Evolutionary conservation across 345 rosid species (phyloP).

Genomic region (Lepidium sativum): DNA sequence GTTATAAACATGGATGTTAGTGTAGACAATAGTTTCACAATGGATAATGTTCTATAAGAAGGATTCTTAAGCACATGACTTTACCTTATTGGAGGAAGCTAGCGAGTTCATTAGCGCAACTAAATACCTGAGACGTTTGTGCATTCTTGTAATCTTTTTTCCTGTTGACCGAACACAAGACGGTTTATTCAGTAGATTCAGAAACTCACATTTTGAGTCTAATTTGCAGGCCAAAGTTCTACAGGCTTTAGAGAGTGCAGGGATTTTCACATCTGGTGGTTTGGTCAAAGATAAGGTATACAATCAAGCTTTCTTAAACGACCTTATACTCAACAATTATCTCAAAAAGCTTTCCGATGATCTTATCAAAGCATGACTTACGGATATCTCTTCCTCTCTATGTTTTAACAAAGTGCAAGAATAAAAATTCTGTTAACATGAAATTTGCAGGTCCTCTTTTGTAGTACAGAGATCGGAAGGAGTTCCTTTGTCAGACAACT

Average conservation of each 20-base stretch:
- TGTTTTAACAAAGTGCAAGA: not conserved
- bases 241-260: constrained; percentile 82
- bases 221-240: constrained; percentile 71
- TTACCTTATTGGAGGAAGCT: not conserved
- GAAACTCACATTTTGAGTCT: not conserved
- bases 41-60: not conserved
- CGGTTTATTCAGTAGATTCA: not conserved
- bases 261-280: constrained; percentile 88
- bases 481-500: constrained; percentile 91
- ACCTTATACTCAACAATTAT: not conserved
- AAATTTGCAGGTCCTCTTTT: constrained; percentile 77
- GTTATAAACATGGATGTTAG: no score
- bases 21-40: not conserved
- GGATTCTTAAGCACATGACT: not conserved
- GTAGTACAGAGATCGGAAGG: constrained; percentile 86
- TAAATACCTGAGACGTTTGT: not conserved
- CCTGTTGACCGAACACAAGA: not conserved
- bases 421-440: not conserved
- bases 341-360: not conserved
- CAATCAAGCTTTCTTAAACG: not conserved
- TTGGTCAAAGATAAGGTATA: constrained; percentile 82
- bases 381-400: not conserved
- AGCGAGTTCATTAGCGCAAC: not conserved
- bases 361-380: not conserved
- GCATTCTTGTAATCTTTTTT: not conserved